Evolutionary conservation across 495 filamentous ascomycete species (phyloP).

Genomic region (Penicillium taxi): DNA sequence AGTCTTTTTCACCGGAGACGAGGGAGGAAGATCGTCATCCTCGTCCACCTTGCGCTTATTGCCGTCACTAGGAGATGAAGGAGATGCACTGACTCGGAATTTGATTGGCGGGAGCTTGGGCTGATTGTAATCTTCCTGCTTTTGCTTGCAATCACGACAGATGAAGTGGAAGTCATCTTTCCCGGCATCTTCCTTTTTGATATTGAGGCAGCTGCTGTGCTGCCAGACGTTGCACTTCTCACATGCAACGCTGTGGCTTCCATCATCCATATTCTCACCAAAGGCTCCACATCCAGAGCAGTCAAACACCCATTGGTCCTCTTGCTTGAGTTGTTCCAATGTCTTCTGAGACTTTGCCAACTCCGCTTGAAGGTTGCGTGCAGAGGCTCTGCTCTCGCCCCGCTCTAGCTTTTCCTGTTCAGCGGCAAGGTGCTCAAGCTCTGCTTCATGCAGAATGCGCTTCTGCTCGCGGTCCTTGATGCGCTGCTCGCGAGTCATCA

Average conservation of each 20-base stretch:
- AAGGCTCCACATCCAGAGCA: constrained; percentile 80
- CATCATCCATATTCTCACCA: constrained; percentile 85
- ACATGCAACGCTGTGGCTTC: constrained; percentile 88
- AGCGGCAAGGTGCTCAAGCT: constrained; percentile 68
- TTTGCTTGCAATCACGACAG: constrained; percentile 67
- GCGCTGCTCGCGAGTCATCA: constrained; percentile 77
- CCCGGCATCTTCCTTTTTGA: constrained; percentile 68
- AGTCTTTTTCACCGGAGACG: constrained; percentile 30
- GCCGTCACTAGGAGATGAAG: constrained; percentile 15
- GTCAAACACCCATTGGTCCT: constrained; percentile 91
- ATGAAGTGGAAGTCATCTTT: constrained; percentile 83
- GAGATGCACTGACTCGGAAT: constrained; percentile 47
- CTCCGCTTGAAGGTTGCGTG: constrained; percentile 68
- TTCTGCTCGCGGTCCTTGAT: constrained; percentile 74
- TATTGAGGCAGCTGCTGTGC: constrained; percentile 82
- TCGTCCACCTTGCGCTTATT: constrained; percentile 26
- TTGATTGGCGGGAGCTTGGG: constrained; percentile 70
- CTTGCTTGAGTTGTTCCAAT: constrained; percentile 62
- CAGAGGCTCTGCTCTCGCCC: constrained; percentile 61
- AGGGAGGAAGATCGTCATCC: constrained; percentile 10
- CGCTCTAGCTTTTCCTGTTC: constrained; percentile 59
- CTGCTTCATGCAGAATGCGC: constrained; percentile 73
- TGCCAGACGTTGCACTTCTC: constrained; percentile 96
- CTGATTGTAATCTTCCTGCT: constrained; percentile 51
- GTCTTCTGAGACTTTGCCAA: constrained; percentile 67